Evolutionary conservation across 306 rosid species (phyloP).

Genomic region (Arachis hypogaea): DNA sequence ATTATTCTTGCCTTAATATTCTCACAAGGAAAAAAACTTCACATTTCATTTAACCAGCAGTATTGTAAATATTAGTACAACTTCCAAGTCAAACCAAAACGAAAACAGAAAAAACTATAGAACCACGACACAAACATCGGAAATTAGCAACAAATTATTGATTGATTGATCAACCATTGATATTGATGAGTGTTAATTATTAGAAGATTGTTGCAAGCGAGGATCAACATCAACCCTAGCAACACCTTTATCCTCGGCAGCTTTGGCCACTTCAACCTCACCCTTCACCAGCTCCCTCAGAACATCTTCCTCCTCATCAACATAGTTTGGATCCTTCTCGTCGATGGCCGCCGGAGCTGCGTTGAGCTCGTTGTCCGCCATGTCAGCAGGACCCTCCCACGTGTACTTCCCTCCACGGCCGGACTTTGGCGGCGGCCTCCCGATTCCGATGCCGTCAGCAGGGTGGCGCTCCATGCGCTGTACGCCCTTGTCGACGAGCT

Average conservation of each 20-base stretch:
- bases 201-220: slow-evolving; percentile 24
- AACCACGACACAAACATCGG: too few species aligned
- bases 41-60: neutral
- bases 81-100: neutral
- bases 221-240: slow-evolving; percentile 78
- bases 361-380: slow-evolving; percentile 44
- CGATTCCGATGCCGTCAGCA: slow-evolving; percentile 49
- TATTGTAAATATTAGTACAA: neutral
- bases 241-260: slow-evolving; percentile 50
- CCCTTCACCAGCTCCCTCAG: slow-evolving; percentile 55
- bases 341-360: slow-evolving; percentile 72
- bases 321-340: slow-evolving; percentile 77
- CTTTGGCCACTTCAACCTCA: slow-evolving; percentile 65
- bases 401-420: slow-evolving; percentile 90
- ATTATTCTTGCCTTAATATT: too few species aligned
- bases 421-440: slow-evolving; percentile 59
- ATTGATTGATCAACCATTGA: too few species aligned
- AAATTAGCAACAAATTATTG: too few species aligned
- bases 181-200: neutral
- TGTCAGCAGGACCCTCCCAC: slow-evolving; percentile 76
- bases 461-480: slow-evolving; percentile 81
- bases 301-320: slow-evolving; percentile 55
- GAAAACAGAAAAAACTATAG: neutral
- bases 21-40: neutral
- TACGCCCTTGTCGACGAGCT: slow-evolving; percentile 67